Base-by-base conservation (phyloP, 441 rosid species). In the Mallotus japonicus region DNA sequence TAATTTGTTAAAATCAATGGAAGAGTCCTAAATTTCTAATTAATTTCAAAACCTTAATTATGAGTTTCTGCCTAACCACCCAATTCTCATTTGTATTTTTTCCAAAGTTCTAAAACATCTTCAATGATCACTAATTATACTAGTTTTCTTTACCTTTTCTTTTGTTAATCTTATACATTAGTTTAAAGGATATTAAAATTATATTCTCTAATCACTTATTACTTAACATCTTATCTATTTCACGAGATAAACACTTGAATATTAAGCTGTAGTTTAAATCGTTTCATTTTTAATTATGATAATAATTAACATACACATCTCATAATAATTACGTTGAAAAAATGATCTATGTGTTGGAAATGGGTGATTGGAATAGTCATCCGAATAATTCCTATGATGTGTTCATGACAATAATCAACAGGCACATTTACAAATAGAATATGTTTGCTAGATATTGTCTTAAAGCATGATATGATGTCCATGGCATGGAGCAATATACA, bases 371-470 rank as follows among this genome's bases (percentile, higher is more conserved):
- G 4, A 40, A 17, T 2, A 0, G 2, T 4, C 17, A 50, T 50
- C 1, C 15, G 20, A 19, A 37, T 37, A 37, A 28, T 58, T 11
- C 62, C 62, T 19, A 20, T 47, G 12, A 6, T 44, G n/a, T 13
- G 16, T 65, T 3, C 17, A 53, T 20, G 50, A 70, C 49, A 60
- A 60, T 51, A 61, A 47, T 71, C 47, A 47, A 44, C 19, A 49
- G 47, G 44, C 74, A 71, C 0, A 60, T 5, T 71, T 22, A 1
- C 6, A 16, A 61, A 0, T n/a, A 71, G 40, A 59, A 50, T 61
- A 24, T n/a, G 19, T 28, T 70, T 59, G 58, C 58, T 59, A 60
- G 57, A 70, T 70, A 70, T 58, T 46, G 49, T 54, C 50, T 11
- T 8, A 53, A 50, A 14, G 50, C 50, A 49, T 53, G 59, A 68